These are phyloP conservation scores for Hemileccinum impolitum DNA, from an alignment of 768 basidiomycete genomes.

Conservation along the genomic window DNA sequence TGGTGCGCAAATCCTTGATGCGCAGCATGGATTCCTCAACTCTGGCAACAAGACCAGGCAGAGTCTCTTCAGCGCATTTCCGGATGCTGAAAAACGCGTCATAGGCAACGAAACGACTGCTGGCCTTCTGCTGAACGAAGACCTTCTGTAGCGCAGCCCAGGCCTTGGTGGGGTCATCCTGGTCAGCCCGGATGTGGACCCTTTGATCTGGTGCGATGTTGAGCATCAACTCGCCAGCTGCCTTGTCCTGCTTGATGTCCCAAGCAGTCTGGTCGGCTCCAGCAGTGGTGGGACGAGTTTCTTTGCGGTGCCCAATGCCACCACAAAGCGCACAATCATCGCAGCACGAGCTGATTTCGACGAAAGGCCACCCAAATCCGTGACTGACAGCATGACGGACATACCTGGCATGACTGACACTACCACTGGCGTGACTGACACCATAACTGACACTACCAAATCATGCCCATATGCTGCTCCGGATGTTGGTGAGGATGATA, in stretches of 20 bases:
- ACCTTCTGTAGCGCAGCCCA: background rate
- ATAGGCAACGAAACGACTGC: conserved; percentile 4
- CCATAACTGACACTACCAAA: too few species aligned
- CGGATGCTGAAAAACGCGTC: conserved; percentile 9
- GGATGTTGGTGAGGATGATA: too few species aligned
- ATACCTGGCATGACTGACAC: too few species aligned
- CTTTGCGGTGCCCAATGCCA: too few species aligned
- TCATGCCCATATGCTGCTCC: too few species aligned
- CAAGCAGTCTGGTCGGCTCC: conserved; percentile 38
- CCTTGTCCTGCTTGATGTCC: conserved; percentile 74
- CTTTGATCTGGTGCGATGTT: background rate
- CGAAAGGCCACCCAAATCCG: too few species aligned
- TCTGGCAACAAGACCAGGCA: conserved; percentile 1
- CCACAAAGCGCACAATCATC: background rate
- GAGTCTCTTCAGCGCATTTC: conserved; percentile 4
- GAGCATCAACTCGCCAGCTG: too few species aligned
- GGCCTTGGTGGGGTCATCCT: background rate
- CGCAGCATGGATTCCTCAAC: conserved; percentile 1
- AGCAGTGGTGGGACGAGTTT: background rate
- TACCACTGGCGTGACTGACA: too few species aligned
- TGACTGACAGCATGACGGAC: too few species aligned
- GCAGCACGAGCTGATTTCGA: too few species aligned
- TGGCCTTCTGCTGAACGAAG: conserved; percentile 4
- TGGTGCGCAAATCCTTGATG: conserved; percentile 3
- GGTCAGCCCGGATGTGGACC: background rate